phyloP scores from a whole-genome alignment of 495 filamentous ascomycete species.

The Aspergillus taichungensis region DNA sequence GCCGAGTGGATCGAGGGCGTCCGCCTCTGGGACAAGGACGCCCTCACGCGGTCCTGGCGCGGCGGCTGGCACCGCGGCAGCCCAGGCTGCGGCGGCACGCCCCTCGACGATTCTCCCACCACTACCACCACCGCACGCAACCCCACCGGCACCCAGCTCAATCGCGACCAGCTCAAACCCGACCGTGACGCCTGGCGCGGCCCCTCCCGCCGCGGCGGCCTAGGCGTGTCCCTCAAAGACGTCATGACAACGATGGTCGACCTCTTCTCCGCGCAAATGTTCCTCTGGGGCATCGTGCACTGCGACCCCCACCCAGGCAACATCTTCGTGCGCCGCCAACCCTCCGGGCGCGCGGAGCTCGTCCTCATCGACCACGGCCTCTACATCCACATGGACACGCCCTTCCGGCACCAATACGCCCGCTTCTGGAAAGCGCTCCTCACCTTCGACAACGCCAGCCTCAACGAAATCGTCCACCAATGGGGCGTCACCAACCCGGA shows the following conservation, averaged over 20 bases:
- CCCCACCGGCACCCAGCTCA: conserved; percentile 29
- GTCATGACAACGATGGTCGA: conserved; percentile 96
- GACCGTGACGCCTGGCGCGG: conserved; percentile 74
- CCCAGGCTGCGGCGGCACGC: conserved; percentile 64
- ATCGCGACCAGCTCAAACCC: conserved; percentile 58
- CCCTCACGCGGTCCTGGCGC: conserved; percentile 63
- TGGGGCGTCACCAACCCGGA: conserved; percentile 90
- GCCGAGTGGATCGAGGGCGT: conserved; percentile 97
- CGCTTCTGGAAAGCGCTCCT: conserved; percentile 89
- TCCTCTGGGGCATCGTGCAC: conserved; percentile 88
- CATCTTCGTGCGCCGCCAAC: conserved; percentile 84
- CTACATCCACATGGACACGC: conserved; percentile 80
- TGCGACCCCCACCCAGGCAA: conserved; percentile 97
- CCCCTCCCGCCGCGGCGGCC: conserved; percentile 56
- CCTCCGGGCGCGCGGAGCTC: conserved; percentile 73
- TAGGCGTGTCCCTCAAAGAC: conserved; percentile 71
- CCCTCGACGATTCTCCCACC: conserved; percentile 42
- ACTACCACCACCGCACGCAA: conserved; percentile 14
- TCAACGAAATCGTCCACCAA: conserved; percentile 54
- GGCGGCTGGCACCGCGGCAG: conserved; percentile 68
- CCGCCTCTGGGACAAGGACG: conserved; percentile 78
- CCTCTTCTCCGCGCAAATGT: conserved; percentile 92
- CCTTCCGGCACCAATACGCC: conserved; percentile 83
- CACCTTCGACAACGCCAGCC: conserved; percentile 82
- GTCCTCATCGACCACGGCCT: conserved; percentile 96